Percentiles rank a stretch among this genome's conserved stretches.
Conservation (phyloP, 83 land plant genomes). For the Picea abies region DNA sequence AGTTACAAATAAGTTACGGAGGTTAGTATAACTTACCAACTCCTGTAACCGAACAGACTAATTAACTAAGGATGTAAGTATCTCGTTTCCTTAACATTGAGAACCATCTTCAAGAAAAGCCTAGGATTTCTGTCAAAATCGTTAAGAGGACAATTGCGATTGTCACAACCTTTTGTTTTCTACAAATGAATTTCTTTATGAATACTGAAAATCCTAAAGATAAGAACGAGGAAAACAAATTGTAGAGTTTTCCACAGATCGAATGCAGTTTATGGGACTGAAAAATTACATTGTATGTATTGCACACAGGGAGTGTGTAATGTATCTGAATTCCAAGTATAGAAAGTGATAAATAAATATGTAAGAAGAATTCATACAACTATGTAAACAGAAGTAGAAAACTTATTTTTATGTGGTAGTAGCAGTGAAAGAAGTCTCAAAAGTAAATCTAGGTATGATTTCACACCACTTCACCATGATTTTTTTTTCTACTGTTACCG, state of each 20-base stretch:
- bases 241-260: neutral
- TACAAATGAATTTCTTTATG: neutral
- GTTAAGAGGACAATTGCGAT: neutral
- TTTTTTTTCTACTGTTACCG: no score
- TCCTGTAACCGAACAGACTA: neutral
- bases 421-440: no score
- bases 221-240: neutral
- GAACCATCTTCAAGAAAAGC: neutral
- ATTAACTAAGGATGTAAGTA: no score
- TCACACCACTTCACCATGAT: no score
- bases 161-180: neutral
- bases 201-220: neutral
- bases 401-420: no score
- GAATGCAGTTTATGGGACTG: neutral
- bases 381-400: no score
- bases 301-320: neutral
- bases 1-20: no score
- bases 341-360: no score
- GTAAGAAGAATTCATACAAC: no score
- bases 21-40: neutral
- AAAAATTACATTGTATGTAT: neutral
- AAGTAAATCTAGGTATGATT: no score
- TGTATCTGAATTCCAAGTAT: neutral
- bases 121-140: neutral
- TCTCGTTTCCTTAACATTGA: neutral